Percentiles rank a stretch among this genome's conserved stretches.
Conservation (phyloP, 805 yeast species). For the Kodamaea restingae region DNA sequence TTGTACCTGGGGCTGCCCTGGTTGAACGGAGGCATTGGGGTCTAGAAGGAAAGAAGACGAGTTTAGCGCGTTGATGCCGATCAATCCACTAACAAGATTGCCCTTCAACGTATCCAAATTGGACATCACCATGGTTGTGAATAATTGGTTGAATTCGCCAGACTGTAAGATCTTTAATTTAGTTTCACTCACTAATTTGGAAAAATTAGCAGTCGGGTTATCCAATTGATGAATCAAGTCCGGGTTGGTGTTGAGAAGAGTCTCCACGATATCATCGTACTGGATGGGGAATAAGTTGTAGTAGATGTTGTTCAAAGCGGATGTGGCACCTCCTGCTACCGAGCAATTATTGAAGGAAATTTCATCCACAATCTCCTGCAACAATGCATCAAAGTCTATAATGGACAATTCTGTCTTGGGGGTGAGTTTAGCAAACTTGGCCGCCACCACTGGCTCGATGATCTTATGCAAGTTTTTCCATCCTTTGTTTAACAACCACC, state of each 20-base stretch:
- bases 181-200: conserved; percentile 45
- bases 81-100: conserved; percentile 27
- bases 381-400: conserved; percentile 51
- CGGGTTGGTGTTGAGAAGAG: conserved; percentile 48
- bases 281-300: conserved; percentile 32
- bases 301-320: conserved; percentile 7
- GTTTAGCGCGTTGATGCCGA: conserved; percentile 9
- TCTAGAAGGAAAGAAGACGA: conserved; percentile 12
- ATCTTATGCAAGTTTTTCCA: conserved; percentile 56
- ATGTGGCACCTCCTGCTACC: conserved; percentile 4
- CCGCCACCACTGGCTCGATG: conserved; percentile 54
- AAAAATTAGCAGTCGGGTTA: conserved; percentile 31
- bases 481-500: conserved; percentile 93
- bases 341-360: conserved; percentile 7
- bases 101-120: conserved; percentile 33
- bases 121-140: conserved; percentile 29
- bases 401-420: conserved; percentile 70
- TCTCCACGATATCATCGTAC: conserved; percentile 37
- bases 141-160: conserved; percentile 24
- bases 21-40: conserved; percentile 10
- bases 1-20: conserved; percentile 13
- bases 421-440: conserved; percentile 57
- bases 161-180: conserved; percentile 33
- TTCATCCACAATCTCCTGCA: conserved; percentile 15
- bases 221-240: conserved; percentile 37